phyloP scores from a whole-genome alignment of 169 alveolate genomes.

The Cryptosporidium parvum region DNA sequence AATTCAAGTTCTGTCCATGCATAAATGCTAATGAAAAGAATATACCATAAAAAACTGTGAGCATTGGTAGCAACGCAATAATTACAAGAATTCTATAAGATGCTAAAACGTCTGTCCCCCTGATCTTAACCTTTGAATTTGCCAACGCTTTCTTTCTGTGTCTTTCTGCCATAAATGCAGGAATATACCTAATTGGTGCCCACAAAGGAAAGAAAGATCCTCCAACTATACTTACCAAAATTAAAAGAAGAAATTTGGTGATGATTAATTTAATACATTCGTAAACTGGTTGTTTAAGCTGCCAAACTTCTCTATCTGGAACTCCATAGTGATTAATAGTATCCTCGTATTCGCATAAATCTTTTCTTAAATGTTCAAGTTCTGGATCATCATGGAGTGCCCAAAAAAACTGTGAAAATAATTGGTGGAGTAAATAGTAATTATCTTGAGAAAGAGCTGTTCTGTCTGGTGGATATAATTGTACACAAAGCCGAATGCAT shows the following conservation, averaged over 20 bases:
- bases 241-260: slow-evolving; percentile 48
- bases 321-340: slow-evolving; percentile 82
- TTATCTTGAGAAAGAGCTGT: slow-evolving; percentile 85
- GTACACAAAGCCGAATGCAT: slow-evolving; percentile 68
- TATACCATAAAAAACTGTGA: slow-evolving; percentile 86
- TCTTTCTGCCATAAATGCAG: slow-evolving; percentile 87
- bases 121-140: slow-evolving; percentile 86
- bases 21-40: slow-evolving; percentile 80
- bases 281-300: slow-evolving; percentile 86
- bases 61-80: slow-evolving; percentile 87
- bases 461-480: slow-evolving; percentile 90
- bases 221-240: slow-evolving; percentile 78
- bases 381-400: slow-evolving; percentile 82
- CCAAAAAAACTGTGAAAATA: slow-evolving; percentile 86
- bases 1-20: slow-evolving; percentile 29
- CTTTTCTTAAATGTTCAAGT: slow-evolving; percentile 82
- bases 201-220: slow-evolving; percentile 89
- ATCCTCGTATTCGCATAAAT: slow-evolving; percentile 84
- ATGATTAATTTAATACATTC: slow-evolving; percentile 24
- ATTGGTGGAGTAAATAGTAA: slow-evolving; percentile 84
- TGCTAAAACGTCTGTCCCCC: slow-evolving; percentile 90
- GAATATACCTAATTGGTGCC: slow-evolving; percentile 88
- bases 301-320: slow-evolving; percentile 91
- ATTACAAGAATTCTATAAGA: slow-evolving; percentile 90
- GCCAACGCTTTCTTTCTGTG: slow-evolving; percentile 87